Evolutionary conservation across 108 stramenopile species (phyloP), one percentile per base, ranked within the genome.

Genomic region (Aurantiochytrium sp.): DNA sequence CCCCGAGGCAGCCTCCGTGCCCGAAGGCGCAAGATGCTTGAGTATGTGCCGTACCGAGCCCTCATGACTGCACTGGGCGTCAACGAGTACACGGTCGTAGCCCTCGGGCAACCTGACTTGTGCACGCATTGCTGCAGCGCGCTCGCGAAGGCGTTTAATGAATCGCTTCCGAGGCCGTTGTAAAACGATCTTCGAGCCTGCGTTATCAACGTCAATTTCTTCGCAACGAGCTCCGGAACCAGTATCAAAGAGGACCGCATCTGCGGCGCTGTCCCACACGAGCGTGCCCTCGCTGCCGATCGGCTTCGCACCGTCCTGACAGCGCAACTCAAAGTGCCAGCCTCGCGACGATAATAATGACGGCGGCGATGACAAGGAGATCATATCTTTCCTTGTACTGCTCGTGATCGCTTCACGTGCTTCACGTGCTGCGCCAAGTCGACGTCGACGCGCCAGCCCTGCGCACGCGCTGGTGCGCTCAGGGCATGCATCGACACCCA

Each of bases 21-120:
- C 21, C 18, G 64, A 69, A 16, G 55, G 55, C 55, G 55, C 42
- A 8, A 83, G 23, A 45, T 83, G 76, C 23, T 83, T 83, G 49
- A 83, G 76, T 6, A 83, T 28, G 4, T 83, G 76, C 12, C 51
- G 45, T 12, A 83, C 49, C 45, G 76, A 83, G n/a, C 76, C 76
- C 23, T 83, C 76, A 4, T 83, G 76, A 83, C 76, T 83, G 76
- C 76, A 83, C 76, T 83, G 76, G 43, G 76, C 51, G 51, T 83
- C 76, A 2, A 83, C 76, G 19, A 83, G 76, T 8, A 83, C 76
- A 12, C 76, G 45, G 51, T 83, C 76, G n/a, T 25, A 83, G 43
- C 49, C 14, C 5, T 14, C 6, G 3, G 45, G 49, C 25, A 47
- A 2, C n/a, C 12, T 23, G 29, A 29, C 49, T 23, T 53, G n/a